Base-by-base conservation (phyloP, 306 rosid species). In the Ammopiptanthus mongolicus region DNA sequence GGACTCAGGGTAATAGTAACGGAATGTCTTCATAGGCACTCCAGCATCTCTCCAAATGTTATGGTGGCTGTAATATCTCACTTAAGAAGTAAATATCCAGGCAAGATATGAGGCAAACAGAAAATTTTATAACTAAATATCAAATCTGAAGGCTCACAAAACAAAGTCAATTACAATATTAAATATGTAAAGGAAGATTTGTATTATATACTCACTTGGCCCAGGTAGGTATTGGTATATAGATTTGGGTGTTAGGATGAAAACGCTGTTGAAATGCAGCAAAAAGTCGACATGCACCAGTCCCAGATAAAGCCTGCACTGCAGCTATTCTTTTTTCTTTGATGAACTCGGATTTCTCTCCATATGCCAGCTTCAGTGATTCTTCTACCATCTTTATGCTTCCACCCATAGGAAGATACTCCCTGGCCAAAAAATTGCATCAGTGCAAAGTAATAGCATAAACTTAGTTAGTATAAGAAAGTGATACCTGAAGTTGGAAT, bases 11-110 rank as follows among this genome's bases (percentile, higher is more conserved):
- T 86, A 89, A 81, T 95, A 95, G 91, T 95, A 95, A 85, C 87
- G 96, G 85, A 68, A 92, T 71, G 93, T 88, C 85, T 87, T 89
- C 44, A 88, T 83, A 50, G 96, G 88, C 66, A 95, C 96, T 33
- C 90, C 87, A 59, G 97, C 88, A 82, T 95, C 98, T 80, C 92
- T 90, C 98, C 98, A 95, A 83, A 95, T 91, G 89, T 92, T 91
- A 84, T 91, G 98, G 77, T 95, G 99, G 86, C 97, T 92, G 89
- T 69, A 71, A 85, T 81, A 75, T 44, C 28, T 59, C 67, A 77
- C 18, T 44, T 73, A 28, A 87, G 64, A 59, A 78, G 44, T 18
- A 63, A 31, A 56, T n/a, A 72, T 42, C 71, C 12, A 59, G 47
- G 59, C 34, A 39, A 77, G 51, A 39, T 31, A 57, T 36, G 76